Conservation (phyloP, 352 stramenopile species). For the Pythium rhizo-oryzae region DNA sequence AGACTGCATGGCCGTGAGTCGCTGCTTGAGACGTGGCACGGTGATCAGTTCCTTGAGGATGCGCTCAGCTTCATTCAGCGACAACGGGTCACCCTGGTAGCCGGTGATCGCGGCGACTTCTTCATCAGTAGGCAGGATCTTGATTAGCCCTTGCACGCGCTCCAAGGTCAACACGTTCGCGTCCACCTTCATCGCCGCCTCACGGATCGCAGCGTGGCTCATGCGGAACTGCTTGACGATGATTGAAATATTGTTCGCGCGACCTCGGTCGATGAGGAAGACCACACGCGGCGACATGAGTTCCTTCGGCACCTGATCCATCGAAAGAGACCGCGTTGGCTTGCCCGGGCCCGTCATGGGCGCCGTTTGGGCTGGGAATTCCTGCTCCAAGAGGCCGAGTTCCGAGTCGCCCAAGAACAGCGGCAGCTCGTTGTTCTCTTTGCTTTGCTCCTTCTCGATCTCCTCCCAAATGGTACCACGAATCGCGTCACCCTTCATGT, state of each 20-base stretch:
- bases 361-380: slow-evolving; percentile 69
- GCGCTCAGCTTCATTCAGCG: slow-evolving; percentile 78
- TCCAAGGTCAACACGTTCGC: slow-evolving; percentile 75
- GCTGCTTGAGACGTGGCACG: slow-evolving; percentile 67
- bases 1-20: slow-evolving; percentile 57
- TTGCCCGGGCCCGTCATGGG: slow-evolving; percentile 41
- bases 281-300: slow-evolving; percentile 60
- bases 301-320: slow-evolving; percentile 40
- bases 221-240: slow-evolving; percentile 96
- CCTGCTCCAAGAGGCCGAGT: slow-evolving; percentile 50
- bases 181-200: slow-evolving; percentile 87
- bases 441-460: slow-evolving; percentile 57
- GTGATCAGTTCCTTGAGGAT: slow-evolving; percentile 82
- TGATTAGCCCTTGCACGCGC: slow-evolving; percentile 82
- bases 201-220: slow-evolving; percentile 77
- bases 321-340: slow-evolving; percentile 44
- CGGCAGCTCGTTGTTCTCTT: slow-evolving; percentile 54
- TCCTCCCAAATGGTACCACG: slow-evolving; percentile 82
- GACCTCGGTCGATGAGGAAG: slow-evolving; percentile 72
- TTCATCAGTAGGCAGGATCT: slow-evolving; percentile 89
- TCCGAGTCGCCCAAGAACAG: slow-evolving; percentile 55
- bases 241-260: slow-evolving; percentile 94
- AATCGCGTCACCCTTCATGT: slow-evolving; percentile 61
- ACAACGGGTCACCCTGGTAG: slow-evolving; percentile 60
- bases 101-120: slow-evolving; percentile 73